phyloP scores from a whole-genome alignment of 1,139 yeast genomes.

The Hanseniaspora gamundiae region DNA sequence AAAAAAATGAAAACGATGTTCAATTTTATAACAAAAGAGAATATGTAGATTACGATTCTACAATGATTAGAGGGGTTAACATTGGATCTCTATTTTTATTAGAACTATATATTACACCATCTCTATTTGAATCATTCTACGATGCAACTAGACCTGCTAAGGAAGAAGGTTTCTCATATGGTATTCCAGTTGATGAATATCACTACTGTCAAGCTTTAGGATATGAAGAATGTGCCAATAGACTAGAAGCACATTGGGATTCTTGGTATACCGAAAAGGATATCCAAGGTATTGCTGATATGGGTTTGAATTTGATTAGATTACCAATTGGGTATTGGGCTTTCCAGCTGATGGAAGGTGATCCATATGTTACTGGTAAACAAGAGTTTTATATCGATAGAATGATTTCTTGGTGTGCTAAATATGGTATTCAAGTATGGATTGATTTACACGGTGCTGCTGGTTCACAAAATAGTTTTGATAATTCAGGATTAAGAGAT shows the following conservation, averaged over 20 bases:
- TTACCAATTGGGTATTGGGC: slow-evolving; percentile 66
- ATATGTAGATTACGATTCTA: background rate
- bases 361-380: slow-evolving; percentile 41
- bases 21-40: background rate
- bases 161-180: slow-evolving; percentile 23
- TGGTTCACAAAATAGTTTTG: slow-evolving; percentile 63
- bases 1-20: background rate
- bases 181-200: slow-evolving; percentile 61
- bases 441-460: slow-evolving; percentile 57
- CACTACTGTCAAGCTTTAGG: slow-evolving; percentile 40
- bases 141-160: slow-evolving; percentile 20
- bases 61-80: slow-evolving; percentile 33
- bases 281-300: slow-evolving; percentile 33
- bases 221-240: slow-evolving; percentile 28
- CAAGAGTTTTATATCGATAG: slow-evolving; percentile 41
- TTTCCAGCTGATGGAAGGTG: slow-evolving; percentile 42
- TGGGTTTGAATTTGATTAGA: slow-evolving; percentile 50
- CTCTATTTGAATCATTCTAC: slow-evolving; percentile 31
- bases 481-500: slow-evolving; percentile 45
- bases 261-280: slow-evolving; percentile 45
- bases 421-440: slow-evolving; percentile 42
- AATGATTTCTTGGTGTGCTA: slow-evolving; percentile 44
- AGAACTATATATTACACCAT: slow-evolving; percentile 56
- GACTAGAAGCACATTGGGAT: slow-evolving; percentile 42
- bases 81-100: slow-evolving; percentile 58